A percentile compares a stretch with the other conserved stretches of the same genome.
Evolutionary conservation across 805 yeast genomes (phyloP).

Genomic region (Candida sakaeoensis): DNA sequence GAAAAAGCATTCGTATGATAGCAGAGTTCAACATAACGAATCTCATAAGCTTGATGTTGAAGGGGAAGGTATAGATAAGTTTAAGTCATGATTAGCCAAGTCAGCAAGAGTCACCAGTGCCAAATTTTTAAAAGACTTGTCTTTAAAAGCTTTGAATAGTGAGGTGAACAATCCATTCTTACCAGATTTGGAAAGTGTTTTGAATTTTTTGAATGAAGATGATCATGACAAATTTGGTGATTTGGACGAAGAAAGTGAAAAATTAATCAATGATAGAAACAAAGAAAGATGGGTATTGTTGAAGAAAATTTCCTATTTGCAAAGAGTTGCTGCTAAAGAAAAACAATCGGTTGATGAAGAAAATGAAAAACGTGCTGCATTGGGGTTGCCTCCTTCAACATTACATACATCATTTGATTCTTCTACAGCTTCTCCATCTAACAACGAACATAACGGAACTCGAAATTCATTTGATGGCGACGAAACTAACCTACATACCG

Average conservation of each 20-base stretch:
- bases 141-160: conserved; percentile 44
- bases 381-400: conserved; percentile 19
- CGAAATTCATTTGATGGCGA: conserved; percentile 5
- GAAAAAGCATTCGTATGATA: conserved; percentile 76
- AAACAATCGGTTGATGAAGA: conserved; percentile 38
- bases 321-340: conserved; percentile 57
- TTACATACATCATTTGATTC: not conserved
- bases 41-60: conserved; percentile 68
- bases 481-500: conserved; percentile 30
- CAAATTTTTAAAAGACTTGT: conserved; percentile 53
- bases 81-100: conserved; percentile 43
- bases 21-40: conserved; percentile 68
- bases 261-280: conserved; percentile 39
- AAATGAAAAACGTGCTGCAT: conserved; percentile 29
- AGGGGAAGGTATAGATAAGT: conserved; percentile 72
- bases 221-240: conserved; percentile 31
- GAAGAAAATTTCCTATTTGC: conserved; percentile 67
- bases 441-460: not conserved
- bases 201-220: conserved; percentile 51
- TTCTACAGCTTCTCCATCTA: not conserved
- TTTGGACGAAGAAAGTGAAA: conserved; percentile 37
- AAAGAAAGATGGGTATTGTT: conserved; percentile 67
- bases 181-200: conserved; percentile 57
- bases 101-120: conserved; percentile 53
- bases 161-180: conserved; percentile 32